phyloP scores from a whole-genome alignment of 1,139 yeast genomes.

The Yamadazyma diddensiae region DNA sequence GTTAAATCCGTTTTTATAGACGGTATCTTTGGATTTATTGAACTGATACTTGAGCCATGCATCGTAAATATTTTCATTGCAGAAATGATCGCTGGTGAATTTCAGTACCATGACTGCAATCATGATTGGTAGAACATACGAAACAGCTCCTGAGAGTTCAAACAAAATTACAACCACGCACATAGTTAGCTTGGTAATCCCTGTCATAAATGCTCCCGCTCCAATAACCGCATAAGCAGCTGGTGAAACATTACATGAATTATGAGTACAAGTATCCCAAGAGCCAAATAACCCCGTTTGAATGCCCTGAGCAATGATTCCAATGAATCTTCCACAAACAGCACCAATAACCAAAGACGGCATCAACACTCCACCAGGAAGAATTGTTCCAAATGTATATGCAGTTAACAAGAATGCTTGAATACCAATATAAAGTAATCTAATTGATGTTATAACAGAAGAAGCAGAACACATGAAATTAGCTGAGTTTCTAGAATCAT shows the following conservation, averaged over 20 bases:
- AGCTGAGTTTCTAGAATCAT: conserved; percentile 19
- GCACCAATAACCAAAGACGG: conserved; percentile 73
- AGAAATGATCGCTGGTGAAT: conserved; percentile 46
- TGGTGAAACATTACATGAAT: conserved; percentile 53
- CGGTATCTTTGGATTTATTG: conserved; percentile 16
- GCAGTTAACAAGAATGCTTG: conserved; percentile 55
- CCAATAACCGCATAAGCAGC: conserved; percentile 63
- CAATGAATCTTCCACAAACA: conserved; percentile 63
- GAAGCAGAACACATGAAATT: conserved; percentile 38
- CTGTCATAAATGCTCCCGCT: conserved; percentile 57
- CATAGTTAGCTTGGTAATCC: conserved; percentile 55
- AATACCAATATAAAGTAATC: conserved; percentile 43
- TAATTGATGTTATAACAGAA: conserved; percentile 24
- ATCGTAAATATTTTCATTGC: conserved; percentile 50
- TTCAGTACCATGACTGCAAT: conserved; percentile 53
- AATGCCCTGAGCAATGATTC: conserved; percentile 52
- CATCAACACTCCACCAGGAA: conserved; percentile 68
- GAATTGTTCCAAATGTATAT: conserved; percentile 58
- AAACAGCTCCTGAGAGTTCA: conserved; percentile 59
- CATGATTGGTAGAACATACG: conserved; percentile 61
- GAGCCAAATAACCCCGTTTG: conserved; percentile 44
- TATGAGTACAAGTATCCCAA: conserved; percentile 48
- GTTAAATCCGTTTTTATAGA: conserved; percentile 15
- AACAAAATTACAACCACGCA: conserved; percentile 56
- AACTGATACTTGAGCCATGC: conserved; percentile 35